Percentiles rank a stretch among this genome's conserved stretches.
phyloP scores from a whole-genome alignment of 1,284 basidiomycete species.

The Apiotrichum mycotoxinovorans region DNA sequence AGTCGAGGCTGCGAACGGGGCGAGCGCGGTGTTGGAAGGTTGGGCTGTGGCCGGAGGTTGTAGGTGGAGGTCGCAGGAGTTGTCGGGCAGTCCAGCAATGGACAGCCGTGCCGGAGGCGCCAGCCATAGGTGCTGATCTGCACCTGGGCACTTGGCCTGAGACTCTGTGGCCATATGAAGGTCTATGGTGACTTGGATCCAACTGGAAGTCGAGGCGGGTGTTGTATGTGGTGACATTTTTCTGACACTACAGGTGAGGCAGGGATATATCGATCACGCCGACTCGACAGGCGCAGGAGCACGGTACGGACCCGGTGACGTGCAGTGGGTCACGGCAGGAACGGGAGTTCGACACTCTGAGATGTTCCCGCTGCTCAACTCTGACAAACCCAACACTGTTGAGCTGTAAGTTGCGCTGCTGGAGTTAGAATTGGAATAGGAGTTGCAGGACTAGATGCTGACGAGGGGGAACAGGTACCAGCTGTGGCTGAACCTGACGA shows the following conservation, averaged over 20 bases:
- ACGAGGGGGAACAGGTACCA: slow-evolving; percentile 7
- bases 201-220: too few relatives aligned
- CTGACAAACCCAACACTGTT: slow-evolving; percentile 10
- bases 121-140: too few relatives aligned
- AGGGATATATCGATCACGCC: slow-evolving; percentile 16
- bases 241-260: not conserved
- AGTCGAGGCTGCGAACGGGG: too few relatives aligned
- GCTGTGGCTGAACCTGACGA: slow-evolving; percentile 20
- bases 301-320: slow-evolving; percentile 17
- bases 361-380: slow-evolving; percentile 18
- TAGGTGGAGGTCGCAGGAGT: too few relatives aligned
- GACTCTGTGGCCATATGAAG: too few relatives aligned
- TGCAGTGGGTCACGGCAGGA: slow-evolving; percentile 22
- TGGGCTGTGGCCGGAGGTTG: too few relatives aligned
- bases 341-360: slow-evolving; percentile 17
- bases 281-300: slow-evolving; percentile 17
- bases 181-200: too few relatives aligned
- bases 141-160: too few relatives aligned
- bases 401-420: slow-evolving; percentile 2
- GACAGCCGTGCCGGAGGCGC: too few relatives aligned
- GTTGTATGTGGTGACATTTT: too few relatives aligned
- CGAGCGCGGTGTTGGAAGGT: too few relatives aligned
- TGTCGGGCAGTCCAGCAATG: too few relatives aligned
- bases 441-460: not conserved
- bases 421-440: not conserved